Conservation (phyloP, 139 green algal genomes). For the Astrephomene gubernaculifera region DNA sequence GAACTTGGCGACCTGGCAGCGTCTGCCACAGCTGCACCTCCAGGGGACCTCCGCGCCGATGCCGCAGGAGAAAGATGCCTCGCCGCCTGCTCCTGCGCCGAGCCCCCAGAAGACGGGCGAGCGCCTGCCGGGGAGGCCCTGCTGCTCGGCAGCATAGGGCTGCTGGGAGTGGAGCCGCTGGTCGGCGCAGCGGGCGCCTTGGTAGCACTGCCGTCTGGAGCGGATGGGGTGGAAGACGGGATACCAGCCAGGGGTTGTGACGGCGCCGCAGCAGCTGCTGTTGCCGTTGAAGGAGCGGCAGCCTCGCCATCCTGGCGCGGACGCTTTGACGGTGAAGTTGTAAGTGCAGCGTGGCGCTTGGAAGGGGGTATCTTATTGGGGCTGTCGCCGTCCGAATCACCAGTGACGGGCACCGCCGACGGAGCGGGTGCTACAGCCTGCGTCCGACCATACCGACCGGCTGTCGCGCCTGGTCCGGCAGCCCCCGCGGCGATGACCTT, state of each 20-base stretch:
- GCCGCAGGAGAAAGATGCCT: neutral
- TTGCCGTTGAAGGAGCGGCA: no score
- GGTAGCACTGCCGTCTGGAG: no score
- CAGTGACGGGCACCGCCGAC: neutral
- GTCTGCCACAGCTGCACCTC: neutral
- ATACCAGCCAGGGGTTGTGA: no score
- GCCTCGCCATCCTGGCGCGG: neutral
- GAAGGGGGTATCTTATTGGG: conserved; percentile 16
- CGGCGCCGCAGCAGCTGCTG: no score
- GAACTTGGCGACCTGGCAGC: neutral
- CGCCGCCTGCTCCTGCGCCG: neutral
- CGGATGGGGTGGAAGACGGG: no score
- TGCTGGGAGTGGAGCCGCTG: no score
- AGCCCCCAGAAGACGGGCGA: neutral
- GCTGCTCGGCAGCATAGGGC: no score
- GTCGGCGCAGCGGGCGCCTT: no score
- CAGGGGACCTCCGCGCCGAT: no score
- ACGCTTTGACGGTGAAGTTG: conserved; percentile 6
- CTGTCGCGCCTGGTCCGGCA: neutral
- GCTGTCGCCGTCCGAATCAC: neutral
- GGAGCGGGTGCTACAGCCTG: neutral
- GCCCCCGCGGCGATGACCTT: neutral
- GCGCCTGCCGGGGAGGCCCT: no score
- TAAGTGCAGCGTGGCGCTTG: neutral
- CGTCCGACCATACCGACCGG: neutral